Evolutionary conservation across 1,284 basidiomycete species (phyloP).

Genomic region (Ceratobasidium sp.): DNA sequence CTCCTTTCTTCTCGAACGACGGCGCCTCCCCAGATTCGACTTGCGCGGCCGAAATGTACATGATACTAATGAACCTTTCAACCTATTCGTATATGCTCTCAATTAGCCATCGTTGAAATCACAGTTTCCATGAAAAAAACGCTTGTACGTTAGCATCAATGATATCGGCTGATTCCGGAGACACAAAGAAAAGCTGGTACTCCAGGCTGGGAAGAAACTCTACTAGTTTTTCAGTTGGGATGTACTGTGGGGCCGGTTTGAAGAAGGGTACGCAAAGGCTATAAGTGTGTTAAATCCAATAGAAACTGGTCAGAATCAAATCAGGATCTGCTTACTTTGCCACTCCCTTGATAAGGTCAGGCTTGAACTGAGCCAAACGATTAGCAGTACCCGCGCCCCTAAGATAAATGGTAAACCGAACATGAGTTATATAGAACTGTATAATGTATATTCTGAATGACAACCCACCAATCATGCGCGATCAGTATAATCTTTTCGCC

Average conservation of each 20-base stretch:
- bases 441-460: not conserved
- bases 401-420: not conserved
- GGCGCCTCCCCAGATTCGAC: constrained; percentile 15
- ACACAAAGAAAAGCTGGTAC: constrained; percentile 43
- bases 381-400: constrained; percentile 32
- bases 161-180: constrained; percentile 13
- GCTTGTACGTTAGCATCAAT: constrained; percentile 39
- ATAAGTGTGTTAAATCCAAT: not conserved
- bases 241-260: constrained; percentile 3
- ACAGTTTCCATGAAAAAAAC: no score
- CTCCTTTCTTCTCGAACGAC: constrained; percentile 25
- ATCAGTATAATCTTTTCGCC: constrained; percentile 37
- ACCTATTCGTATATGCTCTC: constrained; percentile 2
- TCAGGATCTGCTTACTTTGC: constrained; percentile 19
- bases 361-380: constrained; percentile 36
- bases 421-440: no score
- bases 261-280: constrained; percentile 36
- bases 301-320: not conserved
- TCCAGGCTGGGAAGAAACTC: constrained; percentile 21
- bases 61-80: constrained; percentile 23
- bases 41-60: constrained; percentile 23
- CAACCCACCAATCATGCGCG: constrained; percentile 34
- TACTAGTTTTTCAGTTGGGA: constrained; percentile 9
- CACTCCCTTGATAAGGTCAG: constrained; percentile 32
- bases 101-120: not conserved